Evolutionary conservation across 257 asterid genomes (phyloP).

Genomic region (Sherardia arvensis): DNA sequence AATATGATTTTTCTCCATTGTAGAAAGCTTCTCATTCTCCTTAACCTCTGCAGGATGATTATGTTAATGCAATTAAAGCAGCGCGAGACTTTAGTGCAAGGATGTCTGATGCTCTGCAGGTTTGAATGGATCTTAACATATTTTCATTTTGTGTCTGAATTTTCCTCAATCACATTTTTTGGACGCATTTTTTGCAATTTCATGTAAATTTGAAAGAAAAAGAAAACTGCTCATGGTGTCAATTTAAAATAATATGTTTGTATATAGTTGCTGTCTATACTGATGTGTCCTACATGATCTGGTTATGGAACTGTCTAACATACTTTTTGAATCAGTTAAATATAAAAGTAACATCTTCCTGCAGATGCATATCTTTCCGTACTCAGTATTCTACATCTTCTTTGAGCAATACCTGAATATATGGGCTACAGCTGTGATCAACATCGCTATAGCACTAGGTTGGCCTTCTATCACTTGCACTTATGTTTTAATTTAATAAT

Average conservation of each 20-base stretch:
- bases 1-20: background rate
- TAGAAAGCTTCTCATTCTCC: background rate
- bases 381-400: conserved; percentile 77
- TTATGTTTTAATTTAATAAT: background rate
- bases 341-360: conserved; percentile 8
- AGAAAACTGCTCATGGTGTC: background rate
- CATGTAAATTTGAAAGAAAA: background rate
- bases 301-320: background rate
- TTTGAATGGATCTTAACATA: conserved; percentile 9
- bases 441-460: conserved; percentile 81
- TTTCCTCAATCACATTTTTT: background rate
- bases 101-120: conserved; percentile 68
- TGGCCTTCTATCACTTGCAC: conserved; percentile 18
- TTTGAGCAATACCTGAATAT: conserved; percentile 85
- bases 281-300: background rate
- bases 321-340: background rate
- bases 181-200: background rate
- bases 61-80: conserved; percentile 73
- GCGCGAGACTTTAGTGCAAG: conserved; percentile 76
- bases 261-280: background rate
- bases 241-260: background rate
- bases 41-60: conserved; percentile 45
- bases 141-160: background rate
- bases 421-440: conserved; percentile 74
- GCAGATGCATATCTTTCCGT: conserved; percentile 81